These are phyloP conservation scores for Verticillium dahliae DNA, from an alignment of 2,329 filamentous ascomycete genomes.

Conservation along the genomic window DNA sequence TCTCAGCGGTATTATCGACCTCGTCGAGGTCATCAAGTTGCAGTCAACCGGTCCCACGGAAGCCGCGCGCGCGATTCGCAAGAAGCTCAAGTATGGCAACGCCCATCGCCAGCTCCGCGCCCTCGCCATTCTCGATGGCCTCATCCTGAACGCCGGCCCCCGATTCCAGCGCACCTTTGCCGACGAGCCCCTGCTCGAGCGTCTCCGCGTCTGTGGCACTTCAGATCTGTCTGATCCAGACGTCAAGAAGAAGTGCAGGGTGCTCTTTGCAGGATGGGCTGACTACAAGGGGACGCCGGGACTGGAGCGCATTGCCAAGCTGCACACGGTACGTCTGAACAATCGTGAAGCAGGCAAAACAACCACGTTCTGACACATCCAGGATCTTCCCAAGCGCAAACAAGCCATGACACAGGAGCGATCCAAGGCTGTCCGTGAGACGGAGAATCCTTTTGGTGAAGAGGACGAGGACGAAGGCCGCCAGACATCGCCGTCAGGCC, in stretches of 20 bases:
- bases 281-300: constrained; percentile 78
- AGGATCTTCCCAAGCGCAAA: constrained; percentile 61
- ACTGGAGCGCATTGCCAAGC: constrained; percentile 68
- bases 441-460: constrained; percentile 64
- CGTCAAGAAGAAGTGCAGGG: constrained; percentile 82
- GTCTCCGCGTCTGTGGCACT: constrained; percentile 79
- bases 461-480: constrained; percentile 52
- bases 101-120: constrained; percentile 88
- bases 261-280: constrained; percentile 83
- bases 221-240: constrained; percentile 77
- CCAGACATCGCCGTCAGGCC: constrained; percentile 20
- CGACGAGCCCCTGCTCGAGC: constrained; percentile 87
- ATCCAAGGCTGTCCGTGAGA: constrained; percentile 78
- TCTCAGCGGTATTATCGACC: constrained; percentile 82
- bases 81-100: constrained; percentile 98
- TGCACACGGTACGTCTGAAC: constrained; percentile 54
- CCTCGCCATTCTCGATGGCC: constrained; percentile 79
- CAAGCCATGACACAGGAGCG: constrained; percentile 68
- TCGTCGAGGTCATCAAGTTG: constrained; percentile 89
- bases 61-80: constrained; percentile 84
- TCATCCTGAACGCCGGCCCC: constrained; percentile 89
- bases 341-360: background rate
- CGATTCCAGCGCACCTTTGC: constrained; percentile 82
- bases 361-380: background rate
- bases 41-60: constrained; percentile 82